Evolutionary conservation across 192 early-diverging fungal species (phyloP).

Genomic region (Mortierella antarctica): DNA sequence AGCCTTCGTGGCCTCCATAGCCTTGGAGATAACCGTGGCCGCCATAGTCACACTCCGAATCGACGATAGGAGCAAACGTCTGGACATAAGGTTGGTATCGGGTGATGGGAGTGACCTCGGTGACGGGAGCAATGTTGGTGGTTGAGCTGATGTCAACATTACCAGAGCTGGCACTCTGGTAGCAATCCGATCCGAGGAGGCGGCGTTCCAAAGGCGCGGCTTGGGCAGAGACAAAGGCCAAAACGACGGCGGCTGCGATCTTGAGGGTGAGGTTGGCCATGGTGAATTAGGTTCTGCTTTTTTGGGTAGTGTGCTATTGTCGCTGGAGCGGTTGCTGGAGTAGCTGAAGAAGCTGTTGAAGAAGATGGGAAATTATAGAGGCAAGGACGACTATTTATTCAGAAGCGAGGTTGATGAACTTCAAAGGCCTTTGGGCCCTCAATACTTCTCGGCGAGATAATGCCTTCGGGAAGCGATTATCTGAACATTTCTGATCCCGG

Average conservation of each 20-base stretch:
- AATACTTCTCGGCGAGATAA: too few species aligned
- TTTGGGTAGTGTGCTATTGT: background rate
- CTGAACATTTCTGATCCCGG: too few species aligned
- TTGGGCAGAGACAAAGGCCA: slow-evolving; percentile 8
- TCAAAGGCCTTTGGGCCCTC: too few species aligned
- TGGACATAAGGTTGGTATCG: slow-evolving; percentile 26
- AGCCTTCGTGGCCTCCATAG: background rate
- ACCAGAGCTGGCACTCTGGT: slow-evolving; percentile 28
- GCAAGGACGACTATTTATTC: background rate
- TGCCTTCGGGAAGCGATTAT: too few species aligned
- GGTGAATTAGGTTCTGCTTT: background rate
- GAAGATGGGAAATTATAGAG: background rate
- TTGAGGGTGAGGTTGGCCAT: slow-evolving; percentile 22
- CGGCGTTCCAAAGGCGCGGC: slow-evolving; percentile 28
- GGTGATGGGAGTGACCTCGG: slow-evolving; percentile 34
- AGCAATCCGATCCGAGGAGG: slow-evolving; percentile 17
- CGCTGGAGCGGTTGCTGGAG: background rate
- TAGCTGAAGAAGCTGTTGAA: background rate
- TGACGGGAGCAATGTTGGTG: slow-evolving; percentile 30
- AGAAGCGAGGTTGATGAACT: background rate
- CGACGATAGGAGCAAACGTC: slow-evolving; percentile 20
- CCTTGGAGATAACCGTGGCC: too few species aligned
- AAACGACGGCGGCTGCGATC: slow-evolving; percentile 9
- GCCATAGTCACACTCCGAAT: slow-evolving; percentile 27
- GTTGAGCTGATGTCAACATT: slow-evolving; percentile 19